Evolutionary conservation across 495 filamentous ascomycete genomes (phyloP).

Genomic region (Lepraria neglecta): DNA sequence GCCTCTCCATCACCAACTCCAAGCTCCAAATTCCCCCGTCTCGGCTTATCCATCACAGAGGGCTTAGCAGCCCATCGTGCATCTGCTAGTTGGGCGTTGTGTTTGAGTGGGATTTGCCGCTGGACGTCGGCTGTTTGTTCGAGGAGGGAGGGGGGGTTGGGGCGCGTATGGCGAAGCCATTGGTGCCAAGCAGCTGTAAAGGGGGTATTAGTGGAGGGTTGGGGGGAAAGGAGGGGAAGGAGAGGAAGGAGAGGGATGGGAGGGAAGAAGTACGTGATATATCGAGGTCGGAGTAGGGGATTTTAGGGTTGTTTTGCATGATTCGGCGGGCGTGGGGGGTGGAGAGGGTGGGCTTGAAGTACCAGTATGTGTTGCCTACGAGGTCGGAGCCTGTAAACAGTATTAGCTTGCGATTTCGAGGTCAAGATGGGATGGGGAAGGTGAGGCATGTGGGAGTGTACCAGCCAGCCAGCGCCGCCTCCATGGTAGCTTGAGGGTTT

Average conservation of each 20-base stretch:
- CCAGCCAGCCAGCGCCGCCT: constrained; percentile 73
- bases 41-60: constrained; percentile 53
- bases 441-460: constrained; percentile 29
- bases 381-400: constrained; percentile 68
- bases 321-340: constrained; percentile 55
- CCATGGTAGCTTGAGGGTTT: constrained; percentile 78
- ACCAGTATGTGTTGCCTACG: constrained; percentile 88
- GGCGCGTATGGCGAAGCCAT: constrained; percentile 83
- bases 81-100: constrained; percentile 72
- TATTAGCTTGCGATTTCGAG: constrained; percentile 20
- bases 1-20: constrained; percentile 30
- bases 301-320: constrained; percentile 55
- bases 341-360: constrained; percentile 64
- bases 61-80: constrained; percentile 79
- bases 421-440: constrained; percentile 2
- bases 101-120: constrained; percentile 62
- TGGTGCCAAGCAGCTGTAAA: constrained; percentile 74
- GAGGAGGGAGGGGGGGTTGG: constrained; percentile 58
- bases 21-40: constrained; percentile 29
- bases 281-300: constrained; percentile 62
- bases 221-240: not conserved
- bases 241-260: not conserved
- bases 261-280: constrained; percentile 31
- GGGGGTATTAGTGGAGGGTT: not conserved
- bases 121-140: constrained; percentile 68